These are phyloP conservation scores for Phytophthora rubi DNA, from an alignment of 352 stramenopile genomes.

Conservation along the genomic window DNA sequence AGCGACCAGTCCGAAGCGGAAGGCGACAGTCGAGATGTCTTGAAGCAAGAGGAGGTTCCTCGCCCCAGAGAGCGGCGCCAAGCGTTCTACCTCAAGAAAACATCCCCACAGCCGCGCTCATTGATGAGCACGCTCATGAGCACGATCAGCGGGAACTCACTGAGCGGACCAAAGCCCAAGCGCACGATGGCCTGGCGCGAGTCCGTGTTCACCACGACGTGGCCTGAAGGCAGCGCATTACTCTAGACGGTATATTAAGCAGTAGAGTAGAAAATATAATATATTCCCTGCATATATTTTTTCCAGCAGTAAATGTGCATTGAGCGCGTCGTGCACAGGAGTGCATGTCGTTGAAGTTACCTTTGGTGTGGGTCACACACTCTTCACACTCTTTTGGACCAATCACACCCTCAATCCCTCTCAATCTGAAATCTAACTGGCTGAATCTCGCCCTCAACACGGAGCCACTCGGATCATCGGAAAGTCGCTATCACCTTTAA, in stretches of 20 bases:
- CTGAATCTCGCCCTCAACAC: background rate
- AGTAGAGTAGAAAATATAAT: background rate
- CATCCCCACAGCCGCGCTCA: constrained; percentile 15
- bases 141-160: constrained; percentile 6
- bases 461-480: constrained; percentile 6
- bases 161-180: constrained; percentile 23
- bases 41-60: constrained; percentile 1
- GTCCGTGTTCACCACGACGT: constrained; percentile 23
- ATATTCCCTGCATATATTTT: background rate
- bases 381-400: constrained; percentile 2
- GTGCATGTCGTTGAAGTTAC: constrained; percentile 26
- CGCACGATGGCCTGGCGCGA: constrained; percentile 33
- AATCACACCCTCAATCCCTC: background rate
- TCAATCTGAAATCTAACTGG: background rate
- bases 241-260: background rate
- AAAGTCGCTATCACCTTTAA: background rate
- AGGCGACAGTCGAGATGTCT: constrained; percentile 1
- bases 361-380: constrained; percentile 19
- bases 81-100: constrained; percentile 32
- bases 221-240: constrained; percentile 3
- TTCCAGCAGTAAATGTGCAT: background rate
- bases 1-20: constrained; percentile 8
- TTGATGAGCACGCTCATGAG: constrained; percentile 33
- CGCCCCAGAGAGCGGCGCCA: constrained; percentile 24
- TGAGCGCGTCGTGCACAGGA: background rate